These are phyloP conservation scores for Xylaria acuta DNA, from an alignment of 495 filamentous ascomycete species.

Conservation along the genomic window DNA sequence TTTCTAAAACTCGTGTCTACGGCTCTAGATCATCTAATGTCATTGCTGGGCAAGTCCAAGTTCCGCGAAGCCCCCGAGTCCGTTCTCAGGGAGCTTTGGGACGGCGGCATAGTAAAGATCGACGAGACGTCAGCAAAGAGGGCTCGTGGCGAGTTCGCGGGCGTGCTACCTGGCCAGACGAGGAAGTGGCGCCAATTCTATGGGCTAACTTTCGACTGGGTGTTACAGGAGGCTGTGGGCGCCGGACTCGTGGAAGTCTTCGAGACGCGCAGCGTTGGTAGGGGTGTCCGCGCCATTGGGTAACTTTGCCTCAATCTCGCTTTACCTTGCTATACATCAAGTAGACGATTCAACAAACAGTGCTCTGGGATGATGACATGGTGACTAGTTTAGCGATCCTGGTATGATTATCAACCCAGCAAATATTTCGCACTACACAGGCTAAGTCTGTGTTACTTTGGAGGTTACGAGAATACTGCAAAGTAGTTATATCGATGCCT, in stretches of 20 bases:
- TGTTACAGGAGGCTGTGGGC: constrained; percentile 78
- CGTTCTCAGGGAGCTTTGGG: constrained; percentile 78
- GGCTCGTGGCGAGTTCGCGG: constrained; percentile 70
- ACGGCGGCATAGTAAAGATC: constrained; percentile 70
- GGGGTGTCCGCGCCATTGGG: constrained; percentile 62
- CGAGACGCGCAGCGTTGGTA: constrained; percentile 81
- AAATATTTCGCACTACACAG: background rate
- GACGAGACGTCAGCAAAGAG: constrained; percentile 63
- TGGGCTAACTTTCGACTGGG: constrained; percentile 79
- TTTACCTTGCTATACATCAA: too few relatives aligned
- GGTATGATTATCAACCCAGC: background rate
- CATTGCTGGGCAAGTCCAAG: constrained; percentile 68
- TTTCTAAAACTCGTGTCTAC: constrained; percentile 73
- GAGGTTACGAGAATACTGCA: background rate
- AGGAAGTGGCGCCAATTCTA: constrained; percentile 83
- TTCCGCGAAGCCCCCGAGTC: constrained; percentile 70
- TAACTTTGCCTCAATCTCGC: background rate
- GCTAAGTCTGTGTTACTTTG: background rate
- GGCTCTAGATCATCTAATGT: constrained; percentile 70
- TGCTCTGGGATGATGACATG: background rate
- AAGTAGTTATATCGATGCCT: background rate
- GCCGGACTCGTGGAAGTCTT: constrained; percentile 83
- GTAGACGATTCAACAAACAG: background rate
- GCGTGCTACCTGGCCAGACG: constrained; percentile 75
- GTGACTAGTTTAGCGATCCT: background rate